phyloP scores from a whole-genome alignment of 768 basidiomycete genomes.

The Amyloporia xantha region DNA sequence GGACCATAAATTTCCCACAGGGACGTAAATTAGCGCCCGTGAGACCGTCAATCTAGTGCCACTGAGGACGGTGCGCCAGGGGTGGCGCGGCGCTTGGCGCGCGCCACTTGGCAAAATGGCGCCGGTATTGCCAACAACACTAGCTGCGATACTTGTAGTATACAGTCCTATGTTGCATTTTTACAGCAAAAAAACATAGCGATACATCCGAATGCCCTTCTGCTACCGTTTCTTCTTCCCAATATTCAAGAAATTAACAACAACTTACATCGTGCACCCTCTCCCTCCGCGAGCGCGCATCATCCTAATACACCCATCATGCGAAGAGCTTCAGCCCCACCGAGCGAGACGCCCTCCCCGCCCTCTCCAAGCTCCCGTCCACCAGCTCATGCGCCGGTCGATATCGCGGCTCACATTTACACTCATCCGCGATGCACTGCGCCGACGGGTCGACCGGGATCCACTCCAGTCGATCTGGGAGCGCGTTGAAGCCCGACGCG shows the following conservation, averaged over 20 bases:
- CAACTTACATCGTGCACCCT: neutral
- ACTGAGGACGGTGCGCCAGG: too few relatives aligned
- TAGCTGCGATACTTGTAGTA: too few relatives aligned
- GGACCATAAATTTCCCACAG: too few relatives aligned
- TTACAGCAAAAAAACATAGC: neutral
- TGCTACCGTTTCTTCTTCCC: neutral
- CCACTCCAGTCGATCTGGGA: neutral
- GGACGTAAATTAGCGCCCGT: too few relatives aligned
- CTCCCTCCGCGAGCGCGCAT: neutral
- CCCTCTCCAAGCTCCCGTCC: slow-evolving; percentile 70
- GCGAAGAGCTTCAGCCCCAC: neutral
- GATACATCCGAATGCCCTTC: neutral
- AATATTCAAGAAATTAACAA: neutral
- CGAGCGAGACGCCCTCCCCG: slow-evolving; percentile 43
- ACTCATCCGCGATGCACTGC: slow-evolving; percentile 15
- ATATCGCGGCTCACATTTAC: slow-evolving; percentile 34
- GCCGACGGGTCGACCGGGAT: slow-evolving; percentile 13
- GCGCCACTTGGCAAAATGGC: too few relatives aligned
- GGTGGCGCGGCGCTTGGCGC: too few relatives aligned
- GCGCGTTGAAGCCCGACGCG: neutral
- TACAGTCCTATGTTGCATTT: neutral
- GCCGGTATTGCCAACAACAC: too few relatives aligned
- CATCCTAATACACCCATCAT: neutral
- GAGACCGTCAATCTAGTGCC: too few relatives aligned
- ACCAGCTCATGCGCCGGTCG: slow-evolving; percentile 75